A percentile compares a stretch with the other conserved stretches of the same genome.
These are phyloP conservation scores for Pyrrhoderma noxium DNA, from an alignment of 1,284 basidiomycete species.

Conservation along the genomic window DNA sequence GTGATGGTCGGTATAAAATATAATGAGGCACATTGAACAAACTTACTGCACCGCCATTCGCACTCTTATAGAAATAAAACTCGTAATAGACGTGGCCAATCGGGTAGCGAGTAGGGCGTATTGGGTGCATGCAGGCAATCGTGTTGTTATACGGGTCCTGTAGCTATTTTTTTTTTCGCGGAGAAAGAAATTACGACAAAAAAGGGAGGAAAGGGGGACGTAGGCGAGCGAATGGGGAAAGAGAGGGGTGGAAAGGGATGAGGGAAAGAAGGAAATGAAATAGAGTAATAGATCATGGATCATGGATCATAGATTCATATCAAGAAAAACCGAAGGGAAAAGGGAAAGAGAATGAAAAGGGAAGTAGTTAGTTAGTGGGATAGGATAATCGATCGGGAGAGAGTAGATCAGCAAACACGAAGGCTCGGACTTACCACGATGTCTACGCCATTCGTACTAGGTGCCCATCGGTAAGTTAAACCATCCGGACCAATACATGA, in stretches of 20 bases:
- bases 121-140: constrained; percentile 72
- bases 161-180: constrained; percentile 37
- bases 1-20: constrained; percentile 1
- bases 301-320: no score
- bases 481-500: constrained; percentile 77
- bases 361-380: constrained; percentile 1
- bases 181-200: constrained; percentile 4
- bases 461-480: constrained; percentile 68
- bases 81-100: constrained; percentile 79
- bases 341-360: neutral
- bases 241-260: constrained; percentile 20
- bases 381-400: constrained; percentile 8
- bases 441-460: constrained; percentile 49
- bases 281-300: no score
- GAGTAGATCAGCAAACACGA: neutral
- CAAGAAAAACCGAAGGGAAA: no score
- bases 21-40: constrained; percentile 16
- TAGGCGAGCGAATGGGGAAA: constrained; percentile 1
- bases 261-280: constrained; percentile 18
- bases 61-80: constrained; percentile 68
- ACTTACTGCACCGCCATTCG: constrained; percentile 65
- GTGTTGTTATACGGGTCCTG: constrained; percentile 60
- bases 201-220: no score
- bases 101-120: constrained; percentile 67
- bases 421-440: constrained; percentile 43